Conservation (phyloP, 495 filamentous ascomycete species). For the Penicillium salamii region DNA sequence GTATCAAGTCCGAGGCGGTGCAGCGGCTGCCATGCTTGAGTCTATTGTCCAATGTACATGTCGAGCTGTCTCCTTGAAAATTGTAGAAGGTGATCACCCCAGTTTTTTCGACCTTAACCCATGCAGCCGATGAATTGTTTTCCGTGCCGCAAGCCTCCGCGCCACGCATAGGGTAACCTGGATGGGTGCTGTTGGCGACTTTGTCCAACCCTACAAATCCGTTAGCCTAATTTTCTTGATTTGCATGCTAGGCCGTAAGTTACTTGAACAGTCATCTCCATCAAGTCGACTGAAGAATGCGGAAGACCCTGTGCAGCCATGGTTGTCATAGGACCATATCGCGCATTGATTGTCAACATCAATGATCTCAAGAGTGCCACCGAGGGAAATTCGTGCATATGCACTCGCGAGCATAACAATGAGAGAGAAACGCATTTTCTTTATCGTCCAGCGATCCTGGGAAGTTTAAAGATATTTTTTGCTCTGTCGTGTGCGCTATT, state of each 20-base stretch:
- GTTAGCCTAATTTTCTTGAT: too few species aligned
- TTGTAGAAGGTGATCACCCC: constrained; percentile 8
- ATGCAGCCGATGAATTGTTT: constrained; percentile 1
- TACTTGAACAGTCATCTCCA: constrained; percentile 3
- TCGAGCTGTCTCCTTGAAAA: constrained; percentile 2
- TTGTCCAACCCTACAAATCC: neutral
- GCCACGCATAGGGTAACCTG: neutral
- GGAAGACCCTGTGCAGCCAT: constrained; percentile 6
- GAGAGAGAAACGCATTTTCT: neutral
- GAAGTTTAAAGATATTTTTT: too few species aligned
- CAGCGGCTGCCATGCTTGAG: constrained; percentile 7
- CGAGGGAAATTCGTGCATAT: neutral
- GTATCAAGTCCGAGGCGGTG: neutral
- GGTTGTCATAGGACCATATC: constrained; percentile 1
- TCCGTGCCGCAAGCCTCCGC: neutral
- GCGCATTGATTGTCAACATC: neutral
- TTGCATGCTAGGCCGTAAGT: neutral
- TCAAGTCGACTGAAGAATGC: constrained; percentile 1
- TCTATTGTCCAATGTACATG: constrained; percentile 3
- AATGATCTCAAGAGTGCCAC: constrained; percentile 2
- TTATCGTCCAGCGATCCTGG: too few species aligned
- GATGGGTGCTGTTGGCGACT: neutral
- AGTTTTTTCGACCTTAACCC: constrained; percentile 4
- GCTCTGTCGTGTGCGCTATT: too few species aligned
- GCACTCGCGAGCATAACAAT: neutral